Conservation (phyloP, 257 asterid species). For the Solanum tarapatanum region DNA sequence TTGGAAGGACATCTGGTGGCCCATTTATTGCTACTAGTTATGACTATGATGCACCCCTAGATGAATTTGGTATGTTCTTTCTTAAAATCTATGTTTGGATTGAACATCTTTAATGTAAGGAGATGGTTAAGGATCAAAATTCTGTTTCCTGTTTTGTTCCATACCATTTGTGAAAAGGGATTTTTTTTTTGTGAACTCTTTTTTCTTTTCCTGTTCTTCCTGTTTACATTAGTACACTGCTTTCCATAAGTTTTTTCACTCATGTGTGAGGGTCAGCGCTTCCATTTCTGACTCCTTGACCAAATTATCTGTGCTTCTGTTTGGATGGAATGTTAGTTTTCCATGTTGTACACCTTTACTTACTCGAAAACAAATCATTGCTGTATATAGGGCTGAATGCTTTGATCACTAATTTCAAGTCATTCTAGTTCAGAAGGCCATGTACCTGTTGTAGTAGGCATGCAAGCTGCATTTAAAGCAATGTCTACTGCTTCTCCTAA, state of each 20-base stretch:
- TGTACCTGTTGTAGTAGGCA: neutral
- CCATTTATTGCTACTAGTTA: slow-evolving; percentile 43
- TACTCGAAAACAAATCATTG: neutral
- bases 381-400: neutral
- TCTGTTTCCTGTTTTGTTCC: neutral
- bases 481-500: neutral
- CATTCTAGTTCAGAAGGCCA: neutral
- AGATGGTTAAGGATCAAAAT: neutral
- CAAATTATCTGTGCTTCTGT: neutral
- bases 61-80: slow-evolving; percentile 28
- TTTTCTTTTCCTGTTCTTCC: neutral
- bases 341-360: neutral
- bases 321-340: neutral
- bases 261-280: neutral
- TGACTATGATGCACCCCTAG: slow-evolving; percentile 44
- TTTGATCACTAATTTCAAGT: neutral
- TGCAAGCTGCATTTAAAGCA: neutral
- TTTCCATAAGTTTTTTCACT: neutral
- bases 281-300: neutral
- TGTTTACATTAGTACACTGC: neutral
- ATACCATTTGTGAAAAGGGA: neutral
- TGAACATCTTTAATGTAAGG: neutral
- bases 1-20: slow-evolving; percentile 40
- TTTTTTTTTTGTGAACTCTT: neutral
- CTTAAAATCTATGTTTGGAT: neutral